Evolutionary conservation across 164 flowering plant genomes (phyloP), one percentile per base, ranked within the genome.

Genomic region (Vitis riparia): DNA sequence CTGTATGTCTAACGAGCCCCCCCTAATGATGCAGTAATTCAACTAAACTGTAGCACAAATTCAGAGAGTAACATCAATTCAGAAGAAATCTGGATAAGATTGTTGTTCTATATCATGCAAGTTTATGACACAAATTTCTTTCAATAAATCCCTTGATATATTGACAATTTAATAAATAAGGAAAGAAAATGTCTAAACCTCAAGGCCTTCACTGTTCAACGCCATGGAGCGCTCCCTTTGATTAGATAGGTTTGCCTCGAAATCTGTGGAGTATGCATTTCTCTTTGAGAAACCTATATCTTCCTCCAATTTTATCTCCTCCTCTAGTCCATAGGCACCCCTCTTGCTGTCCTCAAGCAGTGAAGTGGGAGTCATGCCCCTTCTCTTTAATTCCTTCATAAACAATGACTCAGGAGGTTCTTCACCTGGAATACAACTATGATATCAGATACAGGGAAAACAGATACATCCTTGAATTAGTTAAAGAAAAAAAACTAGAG

Each of bases 331-430:
- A 66, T 70, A 71, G 60, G 55, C 63, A 61, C 77, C 77, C 73
- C 73, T 86, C 5, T 79, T 86, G 16, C 75, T 77, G 16, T 92
- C 98, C 77, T 95, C 97, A 62, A 89, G 88, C 79, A 93, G 77
- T 7, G 98, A 94, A 69, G 93, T 82, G 32, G 97, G 96, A 69
- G 83, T 84, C 89, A 95, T 87, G 2, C 99, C 99, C 72, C 99
- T 82, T 78, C 84, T 86, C 77, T 67, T 87, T 63, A 95, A 73
- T 77, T 95, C 99, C 78, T 95, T 92, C 93, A 92, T 90, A 69
- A 95, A 95, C 78, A 95, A 77, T 30, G 99, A 92, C 75, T 95
- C 99, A 0, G 99, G 91, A 76, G 92, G 96, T 73, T 92, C 98
- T 73, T 92, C 96, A 55, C 95, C 99, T 95, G 85, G 32, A 53